phyloP scores from a whole-genome alignment of 345 rosid genomes.

The Linum tenue region DNA sequence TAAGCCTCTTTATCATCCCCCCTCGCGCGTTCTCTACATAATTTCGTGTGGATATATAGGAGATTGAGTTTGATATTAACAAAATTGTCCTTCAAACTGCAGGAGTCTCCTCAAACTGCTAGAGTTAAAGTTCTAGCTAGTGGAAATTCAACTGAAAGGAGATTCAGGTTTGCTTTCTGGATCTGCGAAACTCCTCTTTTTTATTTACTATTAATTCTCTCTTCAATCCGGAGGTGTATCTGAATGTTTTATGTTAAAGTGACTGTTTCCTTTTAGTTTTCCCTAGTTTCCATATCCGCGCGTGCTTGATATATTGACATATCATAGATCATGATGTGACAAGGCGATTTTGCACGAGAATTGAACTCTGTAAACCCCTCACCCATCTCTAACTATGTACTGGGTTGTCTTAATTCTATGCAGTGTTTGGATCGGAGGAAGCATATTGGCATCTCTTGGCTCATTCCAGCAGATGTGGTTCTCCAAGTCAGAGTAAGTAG shows the following conservation, averaged over 20 bases:
- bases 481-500: slow-evolving; percentile 71
- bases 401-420: slow-evolving; percentile 8
- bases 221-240: not conserved
- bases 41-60: too few species aligned
- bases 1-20: too few species aligned
- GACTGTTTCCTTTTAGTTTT: too few species aligned
- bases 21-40: too few species aligned
- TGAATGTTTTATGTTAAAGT: too few species aligned
- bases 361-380: too few species aligned
- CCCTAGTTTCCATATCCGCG: not conserved
- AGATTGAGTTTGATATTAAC: not conserved
- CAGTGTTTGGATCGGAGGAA: slow-evolving; percentile 96
- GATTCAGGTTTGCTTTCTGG: slow-evolving; percentile 59
- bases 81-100: slow-evolving; percentile 18
- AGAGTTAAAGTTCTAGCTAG: slow-evolving; percentile 93
- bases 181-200: not conserved
- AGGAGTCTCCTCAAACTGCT: slow-evolving; percentile 99
- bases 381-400: not conserved
- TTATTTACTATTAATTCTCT: not conserved
- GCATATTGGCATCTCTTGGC: slow-evolving; percentile 83
- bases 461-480: slow-evolving; percentile 99
- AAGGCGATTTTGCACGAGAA: too few species aligned
- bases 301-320: not conserved
- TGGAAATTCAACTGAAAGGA: slow-evolving; percentile 89
- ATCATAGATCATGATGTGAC: not conserved